These are phyloP conservation scores for Diatrype stigma DNA, from an alignment of 2,329 filamentous ascomycete species.

Conservation along the genomic window DNA sequence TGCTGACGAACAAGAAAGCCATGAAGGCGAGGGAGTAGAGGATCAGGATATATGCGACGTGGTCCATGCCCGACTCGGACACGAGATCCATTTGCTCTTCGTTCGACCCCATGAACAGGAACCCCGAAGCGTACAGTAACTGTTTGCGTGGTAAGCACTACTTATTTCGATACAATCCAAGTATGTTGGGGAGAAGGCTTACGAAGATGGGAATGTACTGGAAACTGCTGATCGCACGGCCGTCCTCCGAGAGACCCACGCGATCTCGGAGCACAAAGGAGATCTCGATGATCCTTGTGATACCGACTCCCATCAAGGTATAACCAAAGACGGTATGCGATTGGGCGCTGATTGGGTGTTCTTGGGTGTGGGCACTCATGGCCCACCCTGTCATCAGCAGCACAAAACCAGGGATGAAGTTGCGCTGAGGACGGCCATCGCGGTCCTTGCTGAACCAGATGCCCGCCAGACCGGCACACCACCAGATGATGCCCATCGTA, in stretches of 20 bases:
- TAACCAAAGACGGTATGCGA: slow-evolving; percentile 90
- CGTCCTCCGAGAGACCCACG: slow-evolving; percentile 60
- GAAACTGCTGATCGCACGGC: slow-evolving; percentile 64
- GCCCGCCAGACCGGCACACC: slow-evolving; percentile 85
- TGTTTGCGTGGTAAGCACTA: slow-evolving; percentile 31
- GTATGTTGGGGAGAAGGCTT: slow-evolving; percentile 34
- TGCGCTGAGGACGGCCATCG: slow-evolving; percentile 81
- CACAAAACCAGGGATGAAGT: slow-evolving; percentile 88
- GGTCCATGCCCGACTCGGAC: slow-evolving; percentile 69
- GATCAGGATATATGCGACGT: slow-evolving; percentile 89
- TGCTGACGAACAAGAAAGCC: slow-evolving; percentile 83
- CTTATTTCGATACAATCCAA: slow-evolving; percentile 11
- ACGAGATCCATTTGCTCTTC: slow-evolving; percentile 92
- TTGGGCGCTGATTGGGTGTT: slow-evolving; percentile 77
- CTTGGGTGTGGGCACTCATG: slow-evolving; percentile 89
- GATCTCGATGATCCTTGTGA: slow-evolving; percentile 85
- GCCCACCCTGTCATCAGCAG: slow-evolving; percentile 91
- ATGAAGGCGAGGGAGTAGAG: slow-evolving; percentile 87
- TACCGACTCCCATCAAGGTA: slow-evolving; percentile 84
- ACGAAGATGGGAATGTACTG: slow-evolving; percentile 68
- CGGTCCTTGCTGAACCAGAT: slow-evolving; percentile 86
- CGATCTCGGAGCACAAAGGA: slow-evolving; percentile 79
- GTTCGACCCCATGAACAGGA: slow-evolving; percentile 95
- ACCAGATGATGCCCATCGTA: slow-evolving; percentile 99
- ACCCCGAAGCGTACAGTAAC: slow-evolving; percentile 88